Percentiles rank a stretch among this genome's conserved stretches.
phyloP scores from a whole-genome alignment of 2,329 filamentous ascomycete species.

The Sporothrix pseudoabietina region DNA sequence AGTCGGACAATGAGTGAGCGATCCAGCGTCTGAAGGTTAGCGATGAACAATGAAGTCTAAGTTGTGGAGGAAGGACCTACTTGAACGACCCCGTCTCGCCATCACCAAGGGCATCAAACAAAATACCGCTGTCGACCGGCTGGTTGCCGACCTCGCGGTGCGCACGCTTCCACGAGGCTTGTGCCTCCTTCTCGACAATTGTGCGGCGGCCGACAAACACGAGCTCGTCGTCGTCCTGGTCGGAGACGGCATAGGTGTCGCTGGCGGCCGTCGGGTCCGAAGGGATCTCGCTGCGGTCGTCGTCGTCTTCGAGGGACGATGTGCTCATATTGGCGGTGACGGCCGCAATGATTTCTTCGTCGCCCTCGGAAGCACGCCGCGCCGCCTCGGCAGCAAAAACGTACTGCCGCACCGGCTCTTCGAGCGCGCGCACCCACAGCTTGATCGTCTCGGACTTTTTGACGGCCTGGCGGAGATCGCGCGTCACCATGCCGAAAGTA shows the following conservation, averaged over 20 bases:
- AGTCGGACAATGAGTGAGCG: constrained; percentile 86
- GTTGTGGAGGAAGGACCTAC: constrained; percentile 52
- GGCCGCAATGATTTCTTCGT: constrained; percentile 32
- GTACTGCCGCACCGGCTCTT: constrained; percentile 79
- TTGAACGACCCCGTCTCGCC: constrained; percentile 80
- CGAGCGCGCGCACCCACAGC: constrained; percentile 77
- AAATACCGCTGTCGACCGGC: constrained; percentile 63
- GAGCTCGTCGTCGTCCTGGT: constrained; percentile 89
- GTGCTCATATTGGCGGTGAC: not conserved
- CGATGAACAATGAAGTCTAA: constrained; percentile 20
- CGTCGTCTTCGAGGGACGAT: constrained; percentile 7
- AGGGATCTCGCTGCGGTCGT: constrained; percentile 47
- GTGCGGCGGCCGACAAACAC: constrained; percentile 76
- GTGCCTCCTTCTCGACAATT: constrained; percentile 32
- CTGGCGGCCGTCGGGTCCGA: constrained; percentile 39
- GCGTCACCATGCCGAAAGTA: constrained; percentile 63
- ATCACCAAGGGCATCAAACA: constrained; percentile 78
- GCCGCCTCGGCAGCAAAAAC: constrained; percentile 59
- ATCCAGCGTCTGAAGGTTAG: constrained; percentile 74
- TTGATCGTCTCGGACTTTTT: constrained; percentile 80
- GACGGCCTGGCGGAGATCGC: constrained; percentile 75
- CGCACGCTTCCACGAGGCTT: constrained; percentile 54
- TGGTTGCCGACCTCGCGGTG: constrained; percentile 59
- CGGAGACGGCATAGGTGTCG: constrained; percentile 39
- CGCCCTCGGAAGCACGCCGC: constrained; percentile 44